Conservation (phyloP, 345 rosid genomes). For the Aquilaria yunnanensis region DNA sequence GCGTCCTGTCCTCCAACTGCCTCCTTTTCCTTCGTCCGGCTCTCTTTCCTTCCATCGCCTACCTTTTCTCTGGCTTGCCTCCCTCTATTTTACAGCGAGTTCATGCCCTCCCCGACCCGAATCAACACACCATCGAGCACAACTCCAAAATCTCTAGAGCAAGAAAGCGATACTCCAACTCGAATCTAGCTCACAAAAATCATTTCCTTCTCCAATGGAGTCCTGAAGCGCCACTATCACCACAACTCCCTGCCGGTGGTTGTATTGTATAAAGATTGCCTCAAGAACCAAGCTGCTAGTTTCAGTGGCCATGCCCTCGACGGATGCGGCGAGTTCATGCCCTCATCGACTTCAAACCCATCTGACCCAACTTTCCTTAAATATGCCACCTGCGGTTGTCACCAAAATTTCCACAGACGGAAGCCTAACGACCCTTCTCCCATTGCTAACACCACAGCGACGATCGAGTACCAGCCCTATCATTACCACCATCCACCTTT, state of each 20-base stretch:
- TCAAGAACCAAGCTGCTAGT: conserved; percentile 69
- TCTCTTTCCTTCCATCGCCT: too few species aligned
- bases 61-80: too few species aligned
- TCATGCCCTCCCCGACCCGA: too few species aligned
- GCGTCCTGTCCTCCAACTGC: too few species aligned
- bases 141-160: neutral
- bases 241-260: conserved; percentile 19
- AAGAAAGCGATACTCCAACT: neutral
- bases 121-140: conserved; percentile 20
- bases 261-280: conserved; percentile 51
- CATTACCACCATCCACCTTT: conserved; percentile 69
- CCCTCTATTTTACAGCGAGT: too few species aligned
- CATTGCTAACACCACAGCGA: conserved; percentile 15
- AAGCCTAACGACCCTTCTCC: conserved; percentile 31
- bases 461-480: conserved; percentile 44
- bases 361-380: conserved; percentile 54
- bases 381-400: conserved; percentile 83
- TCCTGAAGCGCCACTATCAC: too few species aligned
- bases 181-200: too few species aligned
- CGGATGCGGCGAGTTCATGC: conserved; percentile 87
- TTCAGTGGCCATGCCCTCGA: conserved; percentile 67
- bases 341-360: conserved; percentile 36
- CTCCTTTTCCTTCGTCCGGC: too few species aligned
- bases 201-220: too few species aligned
- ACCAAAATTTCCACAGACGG: conserved; percentile 81